Percentiles rank a stretch among this genome's conserved stretches.
These are phyloP conservation scores for Inga oerstediana DNA, from an alignment of 306 rosid genomes.

Conservation along the genomic window DNA sequence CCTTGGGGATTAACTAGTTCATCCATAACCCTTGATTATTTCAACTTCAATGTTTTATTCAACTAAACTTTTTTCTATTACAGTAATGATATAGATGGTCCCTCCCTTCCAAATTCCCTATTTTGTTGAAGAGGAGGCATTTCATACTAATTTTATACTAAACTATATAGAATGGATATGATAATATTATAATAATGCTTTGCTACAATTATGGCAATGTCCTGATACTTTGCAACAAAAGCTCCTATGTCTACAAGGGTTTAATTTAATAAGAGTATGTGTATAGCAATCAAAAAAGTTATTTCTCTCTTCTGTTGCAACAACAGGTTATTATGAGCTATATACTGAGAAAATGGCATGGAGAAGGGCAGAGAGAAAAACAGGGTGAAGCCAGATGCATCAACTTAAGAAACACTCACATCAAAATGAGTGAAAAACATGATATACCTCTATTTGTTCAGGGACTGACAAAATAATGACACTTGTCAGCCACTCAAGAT, in stretches of 20 bases:
- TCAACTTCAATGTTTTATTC: neutral
- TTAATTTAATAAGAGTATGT: neutral
- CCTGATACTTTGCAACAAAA: neutral
- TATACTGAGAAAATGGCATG: neutral
- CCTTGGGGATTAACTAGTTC: neutral
- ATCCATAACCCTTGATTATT: neutral
- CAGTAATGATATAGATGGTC: neutral
- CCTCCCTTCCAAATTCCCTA: constrained; percentile 1
- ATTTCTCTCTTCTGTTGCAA: neutral
- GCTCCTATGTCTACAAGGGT: neutral
- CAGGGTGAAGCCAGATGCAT: neutral
- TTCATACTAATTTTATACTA: neutral
- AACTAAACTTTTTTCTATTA: neutral
- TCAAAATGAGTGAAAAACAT: neutral
- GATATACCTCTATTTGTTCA: neutral
- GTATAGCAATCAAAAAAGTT: neutral
- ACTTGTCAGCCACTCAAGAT: neutral
- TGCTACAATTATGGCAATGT: neutral
- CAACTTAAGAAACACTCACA: neutral
- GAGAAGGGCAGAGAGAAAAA: neutral
- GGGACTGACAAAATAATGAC: neutral
- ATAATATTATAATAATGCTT: neutral
- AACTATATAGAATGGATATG: neutral
- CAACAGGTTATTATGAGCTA: neutral
- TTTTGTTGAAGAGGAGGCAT: constrained; percentile 5